These are phyloP conservation scores for Annulohypoxylon stygium DNA, from an alignment of 495 filamentous ascomycete species.

Conservation along the genomic window DNA sequence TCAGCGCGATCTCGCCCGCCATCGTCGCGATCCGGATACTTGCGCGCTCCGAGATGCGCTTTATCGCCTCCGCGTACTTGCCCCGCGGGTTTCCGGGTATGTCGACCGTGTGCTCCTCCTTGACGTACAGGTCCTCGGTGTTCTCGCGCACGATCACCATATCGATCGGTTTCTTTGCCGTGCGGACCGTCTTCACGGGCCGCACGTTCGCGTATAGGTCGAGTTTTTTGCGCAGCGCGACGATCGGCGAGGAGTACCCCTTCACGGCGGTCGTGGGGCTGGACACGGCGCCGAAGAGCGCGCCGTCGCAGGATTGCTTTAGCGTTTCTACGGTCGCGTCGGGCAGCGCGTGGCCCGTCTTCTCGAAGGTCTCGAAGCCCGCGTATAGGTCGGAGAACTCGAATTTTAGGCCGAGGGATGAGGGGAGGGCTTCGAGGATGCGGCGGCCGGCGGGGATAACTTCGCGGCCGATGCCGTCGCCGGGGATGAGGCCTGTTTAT, in stretches of 20 bases:
- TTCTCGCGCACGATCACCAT: slow-evolving; percentile 99
- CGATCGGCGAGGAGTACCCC: slow-evolving; percentile 97
- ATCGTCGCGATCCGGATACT: slow-evolving; percentile 87
- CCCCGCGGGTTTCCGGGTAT: slow-evolving; percentile 69
- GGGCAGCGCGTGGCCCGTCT: slow-evolving; percentile 87
- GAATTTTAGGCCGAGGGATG: slow-evolving; percentile 88
- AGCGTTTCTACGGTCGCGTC: slow-evolving; percentile 89
- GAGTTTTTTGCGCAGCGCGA: slow-evolving; percentile 94
- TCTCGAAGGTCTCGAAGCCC: slow-evolving; percentile 92
- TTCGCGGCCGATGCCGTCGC: slow-evolving; percentile 98
- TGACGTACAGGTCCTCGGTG: slow-evolving; percentile 98
- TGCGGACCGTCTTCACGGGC: slow-evolving; percentile 86
- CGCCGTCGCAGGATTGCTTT: slow-evolving; percentile 91
- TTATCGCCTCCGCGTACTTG: slow-evolving; percentile 96
- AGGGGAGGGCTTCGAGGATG: slow-evolving; percentile 88
- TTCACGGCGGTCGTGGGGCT: slow-evolving; percentile 89
- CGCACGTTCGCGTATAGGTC: slow-evolving; percentile 98
- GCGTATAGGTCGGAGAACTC: slow-evolving; percentile 92
- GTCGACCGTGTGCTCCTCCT: slow-evolving; percentile 88
- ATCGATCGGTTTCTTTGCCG: slow-evolving; percentile 78
- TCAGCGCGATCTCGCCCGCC: slow-evolving; percentile 92
- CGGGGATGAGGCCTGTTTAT: slow-evolving; percentile 87
- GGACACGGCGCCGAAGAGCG: slow-evolving; percentile 95
- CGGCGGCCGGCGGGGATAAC: slow-evolving; percentile 95
- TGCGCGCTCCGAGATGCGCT: slow-evolving; percentile 90